Percentiles rank a stretch among this genome's conserved stretches.
These are phyloP conservation scores for Serendipita indica DNA, from an alignment of 768 basidiomycete genomes.

Conservation along the genomic window DNA sequence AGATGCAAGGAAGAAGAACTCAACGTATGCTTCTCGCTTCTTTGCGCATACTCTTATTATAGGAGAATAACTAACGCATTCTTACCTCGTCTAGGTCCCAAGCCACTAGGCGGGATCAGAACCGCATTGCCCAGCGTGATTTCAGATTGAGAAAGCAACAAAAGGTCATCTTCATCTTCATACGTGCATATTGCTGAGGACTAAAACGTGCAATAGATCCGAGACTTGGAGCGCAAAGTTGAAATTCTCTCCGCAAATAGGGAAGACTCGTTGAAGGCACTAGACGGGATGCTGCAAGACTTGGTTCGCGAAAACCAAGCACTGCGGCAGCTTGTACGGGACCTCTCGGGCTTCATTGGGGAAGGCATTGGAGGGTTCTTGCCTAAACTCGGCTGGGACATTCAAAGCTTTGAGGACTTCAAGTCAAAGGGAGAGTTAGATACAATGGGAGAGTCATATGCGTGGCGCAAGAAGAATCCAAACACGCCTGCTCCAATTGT, in stretches of 20 bases:
- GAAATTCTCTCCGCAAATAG: constrained; percentile 85
- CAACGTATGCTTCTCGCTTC: neutral
- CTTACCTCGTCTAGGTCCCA: constrained; percentile 47
- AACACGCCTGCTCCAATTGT: neutral
- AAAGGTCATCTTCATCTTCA: constrained; percentile 29
- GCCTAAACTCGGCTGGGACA: constrained; percentile 64
- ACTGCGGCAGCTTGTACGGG: constrained; percentile 63
- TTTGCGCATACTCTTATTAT: neutral
- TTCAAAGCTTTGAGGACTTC: constrained; percentile 63
- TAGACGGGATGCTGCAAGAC: constrained; percentile 73
- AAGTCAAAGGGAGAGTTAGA: constrained; percentile 83
- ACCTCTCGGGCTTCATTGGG: constrained; percentile 66
- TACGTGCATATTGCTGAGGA: neutral
- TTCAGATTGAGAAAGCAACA: constrained; percentile 88
- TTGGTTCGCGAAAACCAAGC: constrained; percentile 82
- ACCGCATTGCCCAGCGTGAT: constrained; percentile 85
- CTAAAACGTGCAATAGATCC: constrained; percentile 41
- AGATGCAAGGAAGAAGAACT: neutral
- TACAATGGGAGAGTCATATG: constrained; percentile 83
- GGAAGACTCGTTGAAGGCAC: constrained; percentile 73
- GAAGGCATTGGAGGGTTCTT: constrained; percentile 71
- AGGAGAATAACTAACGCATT: neutral
- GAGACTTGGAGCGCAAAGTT: constrained; percentile 89
- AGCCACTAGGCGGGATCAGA: constrained; percentile 76
- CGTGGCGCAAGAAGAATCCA: constrained; percentile 40